Evolutionary conservation across 345 rosid genomes (phyloP).

Genomic region (Salix exigua): DNA sequence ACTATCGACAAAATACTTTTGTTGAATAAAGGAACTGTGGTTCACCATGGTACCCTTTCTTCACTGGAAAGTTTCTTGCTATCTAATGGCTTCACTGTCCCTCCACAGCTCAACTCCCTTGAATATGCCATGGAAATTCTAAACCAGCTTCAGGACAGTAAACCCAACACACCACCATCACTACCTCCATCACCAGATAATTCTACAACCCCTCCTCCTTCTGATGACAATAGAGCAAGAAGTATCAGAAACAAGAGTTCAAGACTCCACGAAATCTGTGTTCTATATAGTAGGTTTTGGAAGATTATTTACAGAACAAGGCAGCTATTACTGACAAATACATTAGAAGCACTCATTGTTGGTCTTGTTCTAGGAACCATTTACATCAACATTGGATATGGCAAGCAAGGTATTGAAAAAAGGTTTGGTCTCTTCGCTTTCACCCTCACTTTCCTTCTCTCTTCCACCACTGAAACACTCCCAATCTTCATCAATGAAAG

Average conservation of each 20-base stretch:
- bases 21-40: constrained; percentile 66
- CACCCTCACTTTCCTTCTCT: constrained; percentile 90
- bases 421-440: constrained; percentile 89
- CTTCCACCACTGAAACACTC: constrained; percentile 88
- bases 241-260: constrained; percentile 46
- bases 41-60: constrained; percentile 61
- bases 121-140: constrained; percentile 89
- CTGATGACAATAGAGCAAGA: constrained; percentile 1
- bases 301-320: constrained; percentile 79
- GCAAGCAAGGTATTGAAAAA: constrained; percentile 69
- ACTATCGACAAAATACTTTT: constrained; percentile 58
- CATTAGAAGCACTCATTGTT: constrained; percentile 77
- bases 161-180: constrained; percentile 16
- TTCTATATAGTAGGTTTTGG: constrained; percentile 60
- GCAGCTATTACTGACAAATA: constrained; percentile 76
- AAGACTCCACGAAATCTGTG: constrained; percentile 53
- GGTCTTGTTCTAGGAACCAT: constrained; percentile 91
- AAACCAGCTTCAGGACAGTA: constrained; percentile 42
- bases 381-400: constrained; percentile 68
- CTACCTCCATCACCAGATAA: constrained; percentile 14
- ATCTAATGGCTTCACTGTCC: constrained; percentile 60
- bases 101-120: constrained; percentile 83
- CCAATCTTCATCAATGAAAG: constrained; percentile 91
- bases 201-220: neutral
- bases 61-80: constrained; percentile 56